A percentile compares a stretch with the other conserved stretches of the same genome.
Evolutionary conservation across 805 yeast species (phyloP).

Genomic region (Kodamaea restingae): DNA sequence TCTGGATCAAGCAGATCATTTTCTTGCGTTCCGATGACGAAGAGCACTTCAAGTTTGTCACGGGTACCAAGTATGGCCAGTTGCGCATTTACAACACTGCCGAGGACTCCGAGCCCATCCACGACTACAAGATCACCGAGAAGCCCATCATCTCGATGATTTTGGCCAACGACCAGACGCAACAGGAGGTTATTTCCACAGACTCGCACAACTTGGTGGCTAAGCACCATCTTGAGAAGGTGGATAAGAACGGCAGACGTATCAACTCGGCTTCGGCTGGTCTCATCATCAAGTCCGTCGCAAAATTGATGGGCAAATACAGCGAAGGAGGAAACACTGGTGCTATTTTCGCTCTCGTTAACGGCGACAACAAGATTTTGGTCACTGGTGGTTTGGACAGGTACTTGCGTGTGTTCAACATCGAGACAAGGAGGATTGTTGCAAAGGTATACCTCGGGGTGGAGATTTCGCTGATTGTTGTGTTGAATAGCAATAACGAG

Average conservation of each 20-base stretch:
- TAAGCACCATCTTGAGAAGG: slow-evolving; percentile 38
- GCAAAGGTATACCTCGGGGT: slow-evolving; percentile 77
- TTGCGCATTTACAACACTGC: slow-evolving; percentile 68
- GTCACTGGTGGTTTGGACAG: slow-evolving; percentile 86
- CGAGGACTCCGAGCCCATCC: slow-evolving; percentile 64
- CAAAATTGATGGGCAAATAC: slow-evolving; percentile 62
- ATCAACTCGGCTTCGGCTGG: slow-evolving; percentile 43
- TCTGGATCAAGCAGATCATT: slow-evolving; percentile 64
- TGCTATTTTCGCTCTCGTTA: slow-evolving; percentile 65
- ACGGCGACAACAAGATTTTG: slow-evolving; percentile 40
- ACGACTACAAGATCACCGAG: slow-evolving; percentile 51
- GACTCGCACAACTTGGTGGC: slow-evolving; percentile 69
- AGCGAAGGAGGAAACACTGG: slow-evolving; percentile 52
- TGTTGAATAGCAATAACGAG: slow-evolving; percentile 47
- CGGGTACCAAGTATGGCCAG: slow-evolving; percentile 74
- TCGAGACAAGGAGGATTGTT: slow-evolving; percentile 51
- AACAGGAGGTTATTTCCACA: slow-evolving; percentile 52
- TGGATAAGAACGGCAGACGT: slow-evolving; percentile 34
- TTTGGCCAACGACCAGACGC: slow-evolving; percentile 27
- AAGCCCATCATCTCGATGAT: slow-evolving; percentile 48
- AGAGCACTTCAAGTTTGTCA: slow-evolving; percentile 48
- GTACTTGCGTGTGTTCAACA: slow-evolving; percentile 73
- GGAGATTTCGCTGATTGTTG: slow-evolving; percentile 52
- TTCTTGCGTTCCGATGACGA: slow-evolving; percentile 37
- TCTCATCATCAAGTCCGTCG: slow-evolving; percentile 42